phyloP scores from a whole-genome alignment of 768 basidiomycete species.

The Epithele typhae region DNA sequence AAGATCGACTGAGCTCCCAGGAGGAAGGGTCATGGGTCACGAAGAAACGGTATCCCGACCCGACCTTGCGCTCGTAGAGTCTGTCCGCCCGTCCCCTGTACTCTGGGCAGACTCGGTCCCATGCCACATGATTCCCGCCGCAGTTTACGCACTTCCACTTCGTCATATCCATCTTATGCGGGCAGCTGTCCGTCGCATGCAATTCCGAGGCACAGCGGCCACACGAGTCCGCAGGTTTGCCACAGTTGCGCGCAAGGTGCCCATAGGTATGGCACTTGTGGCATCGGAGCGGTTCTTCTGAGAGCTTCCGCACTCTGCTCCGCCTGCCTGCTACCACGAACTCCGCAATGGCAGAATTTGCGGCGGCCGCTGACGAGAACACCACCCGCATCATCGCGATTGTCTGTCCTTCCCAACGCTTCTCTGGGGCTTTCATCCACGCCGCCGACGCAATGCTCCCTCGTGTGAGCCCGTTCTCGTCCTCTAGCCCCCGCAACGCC shows the following conservation, averaged over 20 bases:
- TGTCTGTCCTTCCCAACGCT: no score
- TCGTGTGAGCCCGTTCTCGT: no score
- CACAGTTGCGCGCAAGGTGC: constrained; percentile 18
- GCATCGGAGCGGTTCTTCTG: constrained; percentile 22
- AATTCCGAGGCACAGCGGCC: constrained; percentile 15
- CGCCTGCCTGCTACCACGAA: no score
- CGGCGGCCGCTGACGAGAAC: no score
- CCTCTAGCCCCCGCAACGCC: no score
- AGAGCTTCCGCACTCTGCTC: constrained; percentile 9
- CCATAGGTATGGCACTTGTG: constrained; percentile 22
- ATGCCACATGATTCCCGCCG: constrained; percentile 25
- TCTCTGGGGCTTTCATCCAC: no score
- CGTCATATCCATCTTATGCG: background rate
- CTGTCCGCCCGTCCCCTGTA: background rate
- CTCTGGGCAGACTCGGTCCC: constrained; percentile 21
- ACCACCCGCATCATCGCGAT: no score
- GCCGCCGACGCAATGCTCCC: no score
- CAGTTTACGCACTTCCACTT: constrained; percentile 23
- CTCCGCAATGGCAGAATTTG: no score
- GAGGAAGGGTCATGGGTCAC: constrained; percentile 3
- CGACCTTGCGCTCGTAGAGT: background rate
- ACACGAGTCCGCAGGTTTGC: constrained; percentile 6
- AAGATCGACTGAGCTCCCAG: constrained; percentile 6
- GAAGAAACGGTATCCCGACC: constrained; percentile 5
- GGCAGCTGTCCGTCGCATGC: constrained; percentile 20